Conservation (phyloP, 768 basidiomycete species). For the Suillus cothurnatus region DNA sequence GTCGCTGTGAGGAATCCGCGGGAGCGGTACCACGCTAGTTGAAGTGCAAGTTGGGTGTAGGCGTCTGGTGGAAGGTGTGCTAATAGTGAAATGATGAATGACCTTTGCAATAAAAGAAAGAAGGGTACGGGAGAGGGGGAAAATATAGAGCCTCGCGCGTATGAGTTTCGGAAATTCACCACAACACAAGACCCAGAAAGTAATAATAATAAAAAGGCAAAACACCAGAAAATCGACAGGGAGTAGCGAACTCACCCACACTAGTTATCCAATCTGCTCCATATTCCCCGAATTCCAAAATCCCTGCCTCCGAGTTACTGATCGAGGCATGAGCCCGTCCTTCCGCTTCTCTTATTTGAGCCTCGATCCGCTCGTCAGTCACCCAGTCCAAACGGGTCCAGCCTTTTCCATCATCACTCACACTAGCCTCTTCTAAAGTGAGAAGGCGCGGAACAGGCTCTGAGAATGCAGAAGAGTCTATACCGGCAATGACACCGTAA, state of each 20-base stretch:
- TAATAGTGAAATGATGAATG: constrained; percentile 22
- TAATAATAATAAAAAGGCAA: neutral
- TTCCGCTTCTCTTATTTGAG: constrained; percentile 61
- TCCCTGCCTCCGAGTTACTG: constrained; percentile 80
- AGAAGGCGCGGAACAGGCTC: constrained; percentile 11
- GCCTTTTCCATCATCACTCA: constrained; percentile 3
- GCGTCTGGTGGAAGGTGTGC: constrained; percentile 72
- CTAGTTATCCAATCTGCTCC: constrained; percentile 87
- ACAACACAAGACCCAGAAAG: neutral
- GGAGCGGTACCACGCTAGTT: constrained; percentile 87
- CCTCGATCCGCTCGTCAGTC: constrained; percentile 56
- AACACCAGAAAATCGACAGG: neutral
- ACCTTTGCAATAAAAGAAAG: neutral
- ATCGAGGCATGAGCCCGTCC: constrained; percentile 59
- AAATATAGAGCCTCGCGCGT: neutral
- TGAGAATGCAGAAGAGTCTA: constrained; percentile 52
- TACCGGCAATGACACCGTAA: constrained; percentile 71
- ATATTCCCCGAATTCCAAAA: constrained; percentile 81
- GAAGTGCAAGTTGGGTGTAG: constrained; percentile 88
- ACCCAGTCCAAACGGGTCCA: constrained; percentile 80
- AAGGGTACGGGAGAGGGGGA: neutral
- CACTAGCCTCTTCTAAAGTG: constrained; percentile 6
- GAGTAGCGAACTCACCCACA: constrained; percentile 49
- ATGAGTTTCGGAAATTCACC: neutral
- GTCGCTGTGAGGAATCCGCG: constrained; percentile 81